Evolutionary conservation across 2,329 filamentous ascomycete species (phyloP).

Genomic region (Penicillium sclerotiorum): DNA sequence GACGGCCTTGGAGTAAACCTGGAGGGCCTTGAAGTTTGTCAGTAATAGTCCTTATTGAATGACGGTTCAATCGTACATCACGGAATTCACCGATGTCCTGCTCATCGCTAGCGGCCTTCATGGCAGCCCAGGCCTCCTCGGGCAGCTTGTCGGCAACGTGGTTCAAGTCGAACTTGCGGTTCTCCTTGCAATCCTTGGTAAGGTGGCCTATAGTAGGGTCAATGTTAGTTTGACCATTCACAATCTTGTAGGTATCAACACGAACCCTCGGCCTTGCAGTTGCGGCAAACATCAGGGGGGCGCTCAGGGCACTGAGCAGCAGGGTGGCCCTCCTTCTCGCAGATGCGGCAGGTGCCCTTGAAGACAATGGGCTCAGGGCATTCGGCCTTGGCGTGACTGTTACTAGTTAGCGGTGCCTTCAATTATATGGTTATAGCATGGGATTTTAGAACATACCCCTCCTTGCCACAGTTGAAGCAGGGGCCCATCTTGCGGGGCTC

Average conservation of each 20-base stretch:
- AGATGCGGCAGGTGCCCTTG: constrained; percentile 50
- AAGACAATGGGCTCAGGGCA: constrained; percentile 52
- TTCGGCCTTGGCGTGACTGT: constrained; percentile 29
- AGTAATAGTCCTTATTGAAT: constrained; percentile 5
- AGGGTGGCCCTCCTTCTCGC: constrained; percentile 50
- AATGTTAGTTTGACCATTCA: constrained; percentile 3
- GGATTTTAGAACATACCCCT: constrained; percentile 31
- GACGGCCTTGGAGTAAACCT: constrained; percentile 54
- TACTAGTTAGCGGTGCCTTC: not conserved
- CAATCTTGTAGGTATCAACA: not conserved
- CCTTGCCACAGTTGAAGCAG: constrained; percentile 49
- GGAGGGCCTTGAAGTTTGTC: constrained; percentile 41
- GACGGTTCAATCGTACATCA: constrained; percentile 32
- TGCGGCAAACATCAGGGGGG: constrained; percentile 48
- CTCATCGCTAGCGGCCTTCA: constrained; percentile 53
- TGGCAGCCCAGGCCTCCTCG: constrained; percentile 53
- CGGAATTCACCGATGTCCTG: constrained; percentile 57
- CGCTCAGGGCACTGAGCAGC: constrained; percentile 49
- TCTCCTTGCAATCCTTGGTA: constrained; percentile 48
- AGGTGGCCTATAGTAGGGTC: constrained; percentile 43
- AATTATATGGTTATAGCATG: not conserved
- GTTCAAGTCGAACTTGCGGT: constrained; percentile 47
- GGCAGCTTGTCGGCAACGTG: constrained; percentile 51
- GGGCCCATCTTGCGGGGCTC: constrained; percentile 50
- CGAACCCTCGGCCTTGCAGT: constrained; percentile 50